Evolutionary conservation across 768 basidiomycete species (phyloP).

Genomic region (Dentipellis sp.): DNA sequence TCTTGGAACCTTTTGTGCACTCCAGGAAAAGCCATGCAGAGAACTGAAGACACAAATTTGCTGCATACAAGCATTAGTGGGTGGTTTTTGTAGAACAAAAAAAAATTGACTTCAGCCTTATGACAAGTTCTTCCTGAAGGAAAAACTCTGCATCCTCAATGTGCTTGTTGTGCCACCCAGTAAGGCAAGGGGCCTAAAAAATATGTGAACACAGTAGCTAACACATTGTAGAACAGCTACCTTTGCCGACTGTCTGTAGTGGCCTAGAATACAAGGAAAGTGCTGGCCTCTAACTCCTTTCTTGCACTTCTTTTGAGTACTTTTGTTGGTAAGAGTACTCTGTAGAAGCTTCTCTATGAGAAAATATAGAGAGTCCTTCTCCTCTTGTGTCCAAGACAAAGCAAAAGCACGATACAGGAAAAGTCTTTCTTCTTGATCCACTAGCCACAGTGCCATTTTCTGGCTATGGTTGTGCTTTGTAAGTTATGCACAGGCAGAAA

Average conservation of each 20-base stretch:
- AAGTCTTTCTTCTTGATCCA: not conserved
- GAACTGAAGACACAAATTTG: not conserved
- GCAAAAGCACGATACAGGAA: not conserved
- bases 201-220: not conserved
- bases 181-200: not conserved
- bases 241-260: slow-evolving; percentile 19
- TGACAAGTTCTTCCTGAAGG: not conserved
- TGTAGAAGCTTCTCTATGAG: not conserved
- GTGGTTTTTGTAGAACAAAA: not conserved
- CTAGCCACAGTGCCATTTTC: not conserved
- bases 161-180: not conserved
- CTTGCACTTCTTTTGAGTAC: not conserved
- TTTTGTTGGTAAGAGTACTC: not conserved
- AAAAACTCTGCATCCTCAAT: not conserved
- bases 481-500: not conserved
- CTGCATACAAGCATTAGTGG: not conserved
- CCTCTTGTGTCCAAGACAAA: not conserved
- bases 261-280: slow-evolving; percentile 64
- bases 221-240: not conserved
- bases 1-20: not conserved
- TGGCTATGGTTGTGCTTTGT: not conserved
- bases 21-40: not conserved
- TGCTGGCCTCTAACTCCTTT: not conserved
- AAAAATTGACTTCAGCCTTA: not conserved
- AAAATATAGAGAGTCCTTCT: not conserved